Percentiles rank a stretch among this genome's conserved stretches.
Conservation (phyloP, 768 basidiomycete genomes). For the Chiua virens region DNA sequence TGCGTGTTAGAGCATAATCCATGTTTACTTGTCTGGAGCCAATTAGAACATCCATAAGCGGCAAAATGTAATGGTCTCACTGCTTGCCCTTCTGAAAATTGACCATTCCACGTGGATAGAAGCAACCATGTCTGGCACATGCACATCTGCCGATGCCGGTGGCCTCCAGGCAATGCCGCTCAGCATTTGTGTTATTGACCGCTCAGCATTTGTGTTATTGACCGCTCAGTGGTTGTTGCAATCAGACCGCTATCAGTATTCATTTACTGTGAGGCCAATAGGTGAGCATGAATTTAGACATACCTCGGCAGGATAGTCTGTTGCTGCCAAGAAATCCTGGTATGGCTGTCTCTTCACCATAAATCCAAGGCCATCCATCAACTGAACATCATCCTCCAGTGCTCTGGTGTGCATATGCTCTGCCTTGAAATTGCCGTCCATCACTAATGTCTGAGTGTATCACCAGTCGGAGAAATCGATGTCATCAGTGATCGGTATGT, state of each 20-base stretch:
- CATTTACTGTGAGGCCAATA: too few relatives aligned
- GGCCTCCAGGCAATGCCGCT: too few relatives aligned
- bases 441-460: not conserved
- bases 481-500: not conserved
- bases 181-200: too few relatives aligned
- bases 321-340: too few relatives aligned
- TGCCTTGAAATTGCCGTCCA: not conserved
- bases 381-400: not conserved
- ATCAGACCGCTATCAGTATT: too few relatives aligned
- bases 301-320: too few relatives aligned
- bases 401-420: not conserved
- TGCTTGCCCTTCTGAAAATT: slow-evolving; percentile 2
- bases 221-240: too few relatives aligned
- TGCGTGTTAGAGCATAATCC: not conserved
- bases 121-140: not conserved
- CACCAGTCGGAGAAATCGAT: too few relatives aligned
- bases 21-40: slow-evolving; percentile 8
- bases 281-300: too few relatives aligned
- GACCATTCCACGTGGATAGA: not conserved
- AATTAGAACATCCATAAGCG: slow-evolving; percentile 18
- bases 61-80: not conserved
- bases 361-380: not conserved
- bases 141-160: too few relatives aligned
- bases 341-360: not conserved
- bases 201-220: too few relatives aligned